Evolutionary conservation across 805 yeast genomes (phyloP).

Genomic region (Brettanomyces custersianus): DNA sequence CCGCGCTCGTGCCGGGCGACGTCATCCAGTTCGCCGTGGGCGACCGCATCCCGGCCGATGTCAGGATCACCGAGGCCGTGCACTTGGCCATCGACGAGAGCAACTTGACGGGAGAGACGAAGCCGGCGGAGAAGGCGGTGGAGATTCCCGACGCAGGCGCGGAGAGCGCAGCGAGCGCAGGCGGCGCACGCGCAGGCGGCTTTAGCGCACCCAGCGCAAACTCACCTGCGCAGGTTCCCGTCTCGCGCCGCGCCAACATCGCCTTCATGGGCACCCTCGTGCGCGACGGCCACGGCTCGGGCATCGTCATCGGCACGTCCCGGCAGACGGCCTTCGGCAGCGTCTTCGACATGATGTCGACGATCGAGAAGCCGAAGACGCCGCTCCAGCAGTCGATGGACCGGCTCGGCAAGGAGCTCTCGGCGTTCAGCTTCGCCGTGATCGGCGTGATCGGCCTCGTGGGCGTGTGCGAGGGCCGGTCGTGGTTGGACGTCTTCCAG

Average conservation of each 20-base stretch:
- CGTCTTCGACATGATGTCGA: slow-evolving; percentile 91
- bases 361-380: slow-evolving; percentile 94
- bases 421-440: slow-evolving; percentile 73
- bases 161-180: too few species aligned
- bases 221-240: slow-evolving; percentile 12
- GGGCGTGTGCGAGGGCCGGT: slow-evolving; percentile 86
- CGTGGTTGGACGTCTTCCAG: slow-evolving; percentile 97
- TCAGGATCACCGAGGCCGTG: slow-evolving; percentile 69
- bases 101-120: slow-evolving; percentile 90
- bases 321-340: slow-evolving; percentile 86
- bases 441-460: slow-evolving; percentile 88
- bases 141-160: slow-evolving; percentile 44
- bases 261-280: slow-evolving; percentile 98
- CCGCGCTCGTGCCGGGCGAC: slow-evolving; percentile 92
- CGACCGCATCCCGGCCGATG: slow-evolving; percentile 94
- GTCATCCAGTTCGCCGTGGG: slow-evolving; percentile 84
- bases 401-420: slow-evolving; percentile 83
- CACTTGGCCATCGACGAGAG: slow-evolving; percentile 87
- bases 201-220: neutral
- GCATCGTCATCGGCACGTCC: slow-evolving; percentile 89
- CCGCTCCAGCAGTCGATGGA: slow-evolving; percentile 96
- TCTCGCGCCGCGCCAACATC: slow-evolving; percentile 60
- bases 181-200: too few species aligned
- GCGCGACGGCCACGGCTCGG: slow-evolving; percentile 91
- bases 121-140: slow-evolving; percentile 76